These are phyloP conservation scores for Chaetomium strumarium DNA, from an alignment of 2,329 filamentous ascomycete species.

Conservation along the genomic window DNA sequence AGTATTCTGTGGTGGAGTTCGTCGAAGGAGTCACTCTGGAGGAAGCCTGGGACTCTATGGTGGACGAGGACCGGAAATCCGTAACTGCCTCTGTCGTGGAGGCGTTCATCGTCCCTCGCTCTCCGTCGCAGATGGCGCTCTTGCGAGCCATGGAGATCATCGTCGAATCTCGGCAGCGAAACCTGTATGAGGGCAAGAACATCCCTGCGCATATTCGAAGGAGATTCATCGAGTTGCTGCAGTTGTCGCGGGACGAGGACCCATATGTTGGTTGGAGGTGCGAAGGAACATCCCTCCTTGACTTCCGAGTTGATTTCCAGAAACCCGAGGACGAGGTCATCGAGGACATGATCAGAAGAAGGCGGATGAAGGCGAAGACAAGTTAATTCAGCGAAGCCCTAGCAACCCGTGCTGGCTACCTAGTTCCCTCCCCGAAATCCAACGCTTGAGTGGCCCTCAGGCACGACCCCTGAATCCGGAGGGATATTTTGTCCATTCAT, in stretches of 20 bases:
- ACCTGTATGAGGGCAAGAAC: not conserved
- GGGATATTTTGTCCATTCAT: too few species aligned
- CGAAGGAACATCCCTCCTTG: not conserved
- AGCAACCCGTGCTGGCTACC: too few species aligned
- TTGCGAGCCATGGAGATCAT: not conserved
- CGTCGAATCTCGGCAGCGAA: not conserved
- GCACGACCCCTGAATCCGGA: too few species aligned
- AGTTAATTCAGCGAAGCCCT: too few species aligned
- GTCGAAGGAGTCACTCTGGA: not conserved
- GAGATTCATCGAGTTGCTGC: not conserved
- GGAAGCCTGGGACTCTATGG: not conserved
- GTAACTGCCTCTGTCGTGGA: not conserved
- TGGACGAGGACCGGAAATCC: not conserved
- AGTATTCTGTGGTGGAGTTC: not conserved
- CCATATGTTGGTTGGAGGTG: not conserved
- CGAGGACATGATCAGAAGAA: not conserved
- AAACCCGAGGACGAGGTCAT: conserved; percentile 1
- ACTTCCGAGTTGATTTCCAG: not conserved
- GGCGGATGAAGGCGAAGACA: too few species aligned
- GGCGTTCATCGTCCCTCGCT: not conserved
- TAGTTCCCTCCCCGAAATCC: too few species aligned
- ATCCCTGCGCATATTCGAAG: not conserved
- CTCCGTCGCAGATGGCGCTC: not conserved
- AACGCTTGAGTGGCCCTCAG: too few species aligned
- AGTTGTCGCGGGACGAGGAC: not conserved